Percentiles rank a stretch among this genome's conserved stretches.
These are phyloP conservation scores for Russula vinacea DNA, from an alignment of 768 basidiomycete species.

Conservation along the genomic window DNA sequence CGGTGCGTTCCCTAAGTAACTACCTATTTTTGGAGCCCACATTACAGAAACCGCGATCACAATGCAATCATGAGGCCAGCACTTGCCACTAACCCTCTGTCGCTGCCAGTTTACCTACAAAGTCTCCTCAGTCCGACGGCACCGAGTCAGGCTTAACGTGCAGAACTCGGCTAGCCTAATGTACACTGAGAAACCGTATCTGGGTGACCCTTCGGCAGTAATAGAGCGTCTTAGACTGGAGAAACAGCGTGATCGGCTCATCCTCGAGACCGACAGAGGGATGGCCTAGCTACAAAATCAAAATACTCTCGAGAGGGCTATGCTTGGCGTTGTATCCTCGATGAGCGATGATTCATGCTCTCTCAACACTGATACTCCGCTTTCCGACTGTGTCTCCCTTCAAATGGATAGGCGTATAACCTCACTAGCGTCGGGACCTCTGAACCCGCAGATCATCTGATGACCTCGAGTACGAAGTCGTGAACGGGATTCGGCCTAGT, in stretches of 20 bases:
- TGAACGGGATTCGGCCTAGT: conserved; percentile 10
- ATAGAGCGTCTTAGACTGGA: conserved; percentile 24
- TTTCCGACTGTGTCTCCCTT: conserved; percentile 20
- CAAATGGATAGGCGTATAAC: conserved; percentile 13
- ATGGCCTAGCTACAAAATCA: conserved; percentile 26
- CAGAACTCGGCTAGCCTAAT: background rate
- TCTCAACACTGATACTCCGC: conserved; percentile 24
- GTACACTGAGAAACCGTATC: background rate
- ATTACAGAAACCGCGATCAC: too few species aligned
- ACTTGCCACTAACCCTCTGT: too few species aligned
- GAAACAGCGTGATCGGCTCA: conserved; percentile 8
- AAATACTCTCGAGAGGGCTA: conserved; percentile 9
- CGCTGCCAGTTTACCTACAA: too few species aligned
- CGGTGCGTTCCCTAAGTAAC: too few species aligned
- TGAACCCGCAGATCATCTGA: conserved; percentile 24
- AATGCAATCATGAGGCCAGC: too few species aligned
- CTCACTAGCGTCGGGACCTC: conserved; percentile 14
- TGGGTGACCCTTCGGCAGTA: conserved; percentile 16
- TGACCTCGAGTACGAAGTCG: conserved; percentile 18
- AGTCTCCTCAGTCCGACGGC: too few species aligned
- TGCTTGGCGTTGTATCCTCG: conserved; percentile 14
- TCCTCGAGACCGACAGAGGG: conserved; percentile 15
- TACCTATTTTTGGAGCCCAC: too few species aligned
- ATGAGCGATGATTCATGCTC: conserved; percentile 25
- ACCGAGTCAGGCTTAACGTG: background rate